These are phyloP conservation scores for Hirsutella thompsonii DNA, from an alignment of 2,329 filamentous ascomycete species.

Conservation along the genomic window DNA sequence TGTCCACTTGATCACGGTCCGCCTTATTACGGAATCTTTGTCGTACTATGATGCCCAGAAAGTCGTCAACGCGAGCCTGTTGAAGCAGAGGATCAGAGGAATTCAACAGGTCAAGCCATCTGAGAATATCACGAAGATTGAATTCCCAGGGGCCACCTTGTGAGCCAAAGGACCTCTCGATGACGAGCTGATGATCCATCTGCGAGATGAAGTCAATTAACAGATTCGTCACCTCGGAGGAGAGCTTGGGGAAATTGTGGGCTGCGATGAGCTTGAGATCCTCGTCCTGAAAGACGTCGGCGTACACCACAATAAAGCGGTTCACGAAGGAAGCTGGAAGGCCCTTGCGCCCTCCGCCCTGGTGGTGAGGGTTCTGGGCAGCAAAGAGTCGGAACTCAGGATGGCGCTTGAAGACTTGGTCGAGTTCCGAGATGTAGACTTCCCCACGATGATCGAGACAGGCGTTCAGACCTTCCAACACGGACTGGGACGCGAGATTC, in stretches of 20 bases:
- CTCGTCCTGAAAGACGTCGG: conserved; percentile 71
- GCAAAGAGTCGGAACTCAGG: conserved; percentile 89
- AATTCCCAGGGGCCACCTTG: conserved; percentile 86
- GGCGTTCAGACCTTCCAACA: conserved; percentile 90
- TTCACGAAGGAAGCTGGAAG: conserved; percentile 94
- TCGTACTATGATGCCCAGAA: conserved; percentile 70
- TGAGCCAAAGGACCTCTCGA: conserved; percentile 42
- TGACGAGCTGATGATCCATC: conserved; percentile 61
- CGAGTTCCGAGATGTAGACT: conserved; percentile 88
- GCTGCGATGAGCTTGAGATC: conserved; percentile 75
- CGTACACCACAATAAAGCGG: conserved; percentile 94
- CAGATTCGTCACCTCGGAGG: conserved; percentile 43
- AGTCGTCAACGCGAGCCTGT: conserved; percentile 52
- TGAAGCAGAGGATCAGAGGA: conserved; percentile 44
- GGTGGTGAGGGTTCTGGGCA: conserved; percentile 93
- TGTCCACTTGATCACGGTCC: conserved; percentile 54
- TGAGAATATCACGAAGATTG: conserved; percentile 78
- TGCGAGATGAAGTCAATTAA: conserved; percentile 70
- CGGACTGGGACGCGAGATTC: conserved; percentile 94
- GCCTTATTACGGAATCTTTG: conserved; percentile 68
- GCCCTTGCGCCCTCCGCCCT: conserved; percentile 90
- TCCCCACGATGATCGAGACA: conserved; percentile 94
- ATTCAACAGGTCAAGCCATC: conserved; percentile 62
- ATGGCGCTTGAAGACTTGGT: conserved; percentile 85
- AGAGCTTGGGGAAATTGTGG: conserved; percentile 58